Evolutionary conservation across 345 rosid genomes (phyloP), one percentile per base, ranked within the genome.

Genomic region (Excoecaria cochinchinensis): DNA sequence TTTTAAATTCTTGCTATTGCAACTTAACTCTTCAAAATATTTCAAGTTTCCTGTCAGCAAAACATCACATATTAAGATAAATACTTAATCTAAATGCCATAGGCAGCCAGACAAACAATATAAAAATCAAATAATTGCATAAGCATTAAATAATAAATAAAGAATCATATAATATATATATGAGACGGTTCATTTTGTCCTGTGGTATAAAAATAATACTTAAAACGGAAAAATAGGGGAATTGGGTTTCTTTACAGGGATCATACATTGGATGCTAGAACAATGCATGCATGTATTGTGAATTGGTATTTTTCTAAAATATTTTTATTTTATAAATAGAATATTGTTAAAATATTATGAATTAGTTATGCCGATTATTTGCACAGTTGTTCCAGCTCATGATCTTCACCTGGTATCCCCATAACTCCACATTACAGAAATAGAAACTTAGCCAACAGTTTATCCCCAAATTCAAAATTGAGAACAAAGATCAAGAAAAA

Each of bases 1-100:
- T 79, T 80, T 86, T 71, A 90, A 70, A 57, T 79, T 89, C 67
- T 87, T 72, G 65, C 63, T 76, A 4, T 80, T 82, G 21, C 62
- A 1, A 12, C 38, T 39, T 31, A 73, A 46, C 40, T 61, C 83
- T 52, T 72, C 76, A 19, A 78, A 47, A 47, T 46, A 47, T 56
- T 81, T 72, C 77, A 80, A 60, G 39, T 73, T 78, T 3, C 76
- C 86, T 84, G 76, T 47, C 52, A 36, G 14, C 62, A 36, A 22
- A 48, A 69, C 31, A 65, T 9, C 0, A 40, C 14, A 65, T 51
- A 65, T 1, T 19, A 65, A 40, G 39, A 31, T 31, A 31, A 31
- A 31, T 31, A 31, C 31, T 31, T 31, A 31, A 31, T 31, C 31
- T 31, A 31, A 31, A 31, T 44, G 48, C 9, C 7, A 39, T 15